Base-by-base conservation (phyloP, 495 filamentous ascomycete species). In the Trichoderma reesei region DNA sequence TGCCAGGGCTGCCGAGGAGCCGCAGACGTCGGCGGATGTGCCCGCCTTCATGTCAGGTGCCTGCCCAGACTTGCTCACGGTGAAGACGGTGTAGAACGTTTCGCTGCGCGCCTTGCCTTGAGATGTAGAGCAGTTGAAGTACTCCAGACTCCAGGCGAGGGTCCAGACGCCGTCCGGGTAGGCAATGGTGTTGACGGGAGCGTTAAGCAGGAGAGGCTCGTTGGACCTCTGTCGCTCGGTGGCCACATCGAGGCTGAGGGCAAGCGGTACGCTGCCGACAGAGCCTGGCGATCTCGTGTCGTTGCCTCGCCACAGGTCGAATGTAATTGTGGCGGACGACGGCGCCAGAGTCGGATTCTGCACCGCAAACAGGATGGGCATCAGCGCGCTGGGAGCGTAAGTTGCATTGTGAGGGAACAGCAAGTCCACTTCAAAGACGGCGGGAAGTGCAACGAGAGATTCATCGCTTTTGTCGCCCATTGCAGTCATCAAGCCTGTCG, bases 371-470 rank as follows among this genome's bases (percentile, higher is more conserved):
- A 78, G 65, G 65, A 76, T 60, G 42, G 77, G 77, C 31, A 77
- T 69, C 14, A 54, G 41, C 9, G 63, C 16, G 7, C 67, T 63
- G 18, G 77, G 76, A 64, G 72, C 67, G 64, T 77, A 78, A 41
- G 75, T 78, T 13, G 72, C 74, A 59, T 78, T 78, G 66, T 69
- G 76, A 16, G 77, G 75, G 65, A 78, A 80, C 46, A 75, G 46
- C 11, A 78, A 61, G 66, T 76, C 73, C 42, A 76, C 67, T 66
- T 78, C 77, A 36, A 60, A 41, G 13, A 14, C 5, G 59, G 16
- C 59, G 16, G 59, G 46, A 20, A 31, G 5, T 5, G 46, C 31
- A 51, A 4, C 3, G 31, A 5, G 31, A 51, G n/a, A 16, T n/a
- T n/a, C n/a, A n/a, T n/a, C n/a, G n/a, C n/a, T n/a, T 16, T 51